Conservation (phyloP, 2,329 filamentous ascomycete species). For the Sclerotinia trifoliorum region DNA sequence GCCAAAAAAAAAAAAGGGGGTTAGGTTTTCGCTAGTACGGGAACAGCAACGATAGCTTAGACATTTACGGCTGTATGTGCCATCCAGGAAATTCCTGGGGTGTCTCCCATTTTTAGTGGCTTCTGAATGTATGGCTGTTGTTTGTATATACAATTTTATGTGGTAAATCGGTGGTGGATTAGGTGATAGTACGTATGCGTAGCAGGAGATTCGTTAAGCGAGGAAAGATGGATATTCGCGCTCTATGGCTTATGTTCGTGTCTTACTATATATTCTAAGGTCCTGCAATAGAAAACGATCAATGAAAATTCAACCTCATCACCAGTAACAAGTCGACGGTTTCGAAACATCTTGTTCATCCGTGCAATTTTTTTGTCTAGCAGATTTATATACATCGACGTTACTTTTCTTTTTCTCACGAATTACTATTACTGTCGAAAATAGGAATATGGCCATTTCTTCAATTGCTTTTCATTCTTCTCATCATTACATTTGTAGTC, state of each 20-base stretch:
- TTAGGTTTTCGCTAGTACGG: background rate
- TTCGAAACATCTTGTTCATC: background rate
- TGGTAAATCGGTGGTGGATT: background rate
- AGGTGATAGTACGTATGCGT: too few species aligned
- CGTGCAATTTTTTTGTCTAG: background rate
- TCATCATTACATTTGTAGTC: background rate
- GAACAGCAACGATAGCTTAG: background rate
- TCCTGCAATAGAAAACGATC: too few species aligned
- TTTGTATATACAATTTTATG: background rate
- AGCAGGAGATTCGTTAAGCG: background rate
- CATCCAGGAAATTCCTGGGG: background rate
- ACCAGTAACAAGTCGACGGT: background rate
- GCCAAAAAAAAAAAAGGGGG: background rate
- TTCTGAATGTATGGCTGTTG: background rate
- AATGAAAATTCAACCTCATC: background rate
- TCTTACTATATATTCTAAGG: background rate
- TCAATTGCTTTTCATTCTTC: background rate
- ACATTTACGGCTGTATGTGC: background rate
- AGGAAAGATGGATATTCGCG: background rate
- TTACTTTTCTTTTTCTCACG: background rate
- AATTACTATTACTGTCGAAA: background rate
- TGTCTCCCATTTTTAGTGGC: background rate
- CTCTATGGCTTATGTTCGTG: background rate
- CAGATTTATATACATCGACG: background rate
- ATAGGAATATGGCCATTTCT: background rate